Evolutionary conservation across 306 rosid genomes (phyloP), one percentile per base, ranked within the genome.

Genomic region (Quillaja saponaria): DNA sequence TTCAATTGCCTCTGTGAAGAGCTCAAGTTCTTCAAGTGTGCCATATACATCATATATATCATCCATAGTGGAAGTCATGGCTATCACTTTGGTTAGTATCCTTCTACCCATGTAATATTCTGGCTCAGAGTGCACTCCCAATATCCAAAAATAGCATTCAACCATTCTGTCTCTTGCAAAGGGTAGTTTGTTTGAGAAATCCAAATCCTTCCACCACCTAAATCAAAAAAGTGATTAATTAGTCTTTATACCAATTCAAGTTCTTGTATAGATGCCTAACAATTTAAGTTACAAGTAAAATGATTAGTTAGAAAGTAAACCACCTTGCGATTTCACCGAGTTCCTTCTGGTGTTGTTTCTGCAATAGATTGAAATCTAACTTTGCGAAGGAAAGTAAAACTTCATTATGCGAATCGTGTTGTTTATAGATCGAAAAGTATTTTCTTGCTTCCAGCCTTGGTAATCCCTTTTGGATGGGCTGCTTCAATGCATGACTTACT

Each of bases 31-130:
- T 58, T 69, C 74, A 48, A 59, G 1, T 17, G 71, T 79, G 9
- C 65, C 83, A 58, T 64, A 46, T 6, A 40, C 45, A 66, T 74
- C 84, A 50, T 74, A 70, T n/a, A 55, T 79, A 10, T 74, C 84
- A 38, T 79, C 77, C 2, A 70, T 7, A 28, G 20, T 1, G 1
- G 60, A 40, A 33, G 49, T 14, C 34, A 67, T 40, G 0, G 52
- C 34, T 13, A 49, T 16, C n/a, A 79, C 58, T 63, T 75, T 67
- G 11, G 52, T 39, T 1, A 53, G 12, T 3, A 67, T 6, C 16
- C 20, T 53, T 25, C 85, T 63, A 46, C 49, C 72, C 8, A 37
- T 10, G 13, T 7, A 21, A 18, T 45, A 68, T 17, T 71, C 3
- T 0, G 81, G 81, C 56, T 74, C 78, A 49, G 62, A 69, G 14